Base-by-base conservation (phyloP, 768 basidiomycete genomes). In the Tubosaeta sp. region DNA sequence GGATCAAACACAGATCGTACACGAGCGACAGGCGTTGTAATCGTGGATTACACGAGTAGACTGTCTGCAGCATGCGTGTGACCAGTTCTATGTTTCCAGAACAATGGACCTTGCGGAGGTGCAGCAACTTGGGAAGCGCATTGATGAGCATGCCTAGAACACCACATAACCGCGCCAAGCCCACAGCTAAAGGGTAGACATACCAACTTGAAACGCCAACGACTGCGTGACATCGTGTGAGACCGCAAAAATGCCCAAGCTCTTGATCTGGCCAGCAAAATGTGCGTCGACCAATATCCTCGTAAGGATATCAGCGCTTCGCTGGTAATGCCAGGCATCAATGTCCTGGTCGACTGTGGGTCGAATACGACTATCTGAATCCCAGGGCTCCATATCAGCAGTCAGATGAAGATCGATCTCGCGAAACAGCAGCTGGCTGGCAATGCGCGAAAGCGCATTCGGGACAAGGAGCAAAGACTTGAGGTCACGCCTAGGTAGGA, bases 241-340 rank as follows among this genome's bases (percentile, higher is more conserved):
- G 16, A 77, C 73, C 5, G 83, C 82, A 60, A 79, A 84, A 32
- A 88, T 77, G 25, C 78, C 75, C 53, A 88, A 57, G 14, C 80
- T 82, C 58, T 74, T 71, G 38, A 88, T 78, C 19, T 79, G 76
- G 45, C 72, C 69, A 0, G 85, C 83, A 55, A 87, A 88, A 5
- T 71, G 62, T 0, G 74, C 60, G 59, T 88, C 84, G 13, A 79
- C 74, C 43, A 87, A 81, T 51, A 88, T 78, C 32, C 82, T 74
- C 0, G 83, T 84, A 34, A 89, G 72, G 50, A 88, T 84, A 57
- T 87, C 86, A 4, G 85, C 86, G 54, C 78, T 86, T 16, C 84
- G 78, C 54, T 81, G 83, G 27, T 64, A 46, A 63, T 83, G 79
- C 58, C 78, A 73, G 14, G 69, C 71, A 44, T 83, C 77, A 7